Conservation (phyloP, 2,329 filamentous ascomycete species). For the Epichloe baconii region DNA sequence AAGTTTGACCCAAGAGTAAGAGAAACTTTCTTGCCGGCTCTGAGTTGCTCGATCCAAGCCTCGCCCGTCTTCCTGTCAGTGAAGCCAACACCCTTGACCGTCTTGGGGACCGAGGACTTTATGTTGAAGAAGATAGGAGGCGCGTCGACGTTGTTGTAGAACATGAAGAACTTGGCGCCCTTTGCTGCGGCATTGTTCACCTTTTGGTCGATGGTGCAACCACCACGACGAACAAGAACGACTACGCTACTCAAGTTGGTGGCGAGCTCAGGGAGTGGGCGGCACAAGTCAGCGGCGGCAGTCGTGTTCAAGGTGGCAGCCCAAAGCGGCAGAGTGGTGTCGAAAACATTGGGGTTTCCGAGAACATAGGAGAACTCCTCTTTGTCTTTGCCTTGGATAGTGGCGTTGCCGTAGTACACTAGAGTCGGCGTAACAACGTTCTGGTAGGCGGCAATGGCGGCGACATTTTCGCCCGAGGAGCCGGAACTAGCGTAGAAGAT, state of each 20-base stretch:
- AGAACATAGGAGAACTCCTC: slow-evolving; percentile 24
- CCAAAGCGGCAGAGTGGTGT: slow-evolving; percentile 28
- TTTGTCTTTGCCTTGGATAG: not conserved
- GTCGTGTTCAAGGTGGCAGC: slow-evolving; percentile 28
- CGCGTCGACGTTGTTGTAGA: slow-evolving; percentile 40
- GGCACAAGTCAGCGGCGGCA: slow-evolving; percentile 33
- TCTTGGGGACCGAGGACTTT: no score
- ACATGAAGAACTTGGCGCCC: slow-evolving; percentile 46
- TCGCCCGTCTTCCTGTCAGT: slow-evolving; percentile 10
- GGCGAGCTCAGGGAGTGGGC: slow-evolving; percentile 32
- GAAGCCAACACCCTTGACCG: no score
- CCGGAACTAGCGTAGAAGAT: slow-evolving; percentile 6
- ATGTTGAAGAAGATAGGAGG: no score
- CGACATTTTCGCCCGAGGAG: slow-evolving; percentile 5
- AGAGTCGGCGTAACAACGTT: slow-evolving; percentile 11
- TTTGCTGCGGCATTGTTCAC: slow-evolving; percentile 13
- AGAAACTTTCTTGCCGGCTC: slow-evolving; percentile 24
- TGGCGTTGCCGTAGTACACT: not conserved
- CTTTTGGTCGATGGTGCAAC: slow-evolving; percentile 23
- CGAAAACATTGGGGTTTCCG: slow-evolving; percentile 26
- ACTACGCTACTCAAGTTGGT: slow-evolving; percentile 39
- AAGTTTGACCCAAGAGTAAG: slow-evolving; percentile 22
- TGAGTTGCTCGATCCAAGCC: slow-evolving; percentile 25
- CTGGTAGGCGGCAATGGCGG: slow-evolving; percentile 6
- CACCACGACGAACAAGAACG: slow-evolving; percentile 41